These are phyloP conservation scores for Blastobotrys attinorum DNA, from an alignment of 805 yeast species.

Conservation along the genomic window DNA sequence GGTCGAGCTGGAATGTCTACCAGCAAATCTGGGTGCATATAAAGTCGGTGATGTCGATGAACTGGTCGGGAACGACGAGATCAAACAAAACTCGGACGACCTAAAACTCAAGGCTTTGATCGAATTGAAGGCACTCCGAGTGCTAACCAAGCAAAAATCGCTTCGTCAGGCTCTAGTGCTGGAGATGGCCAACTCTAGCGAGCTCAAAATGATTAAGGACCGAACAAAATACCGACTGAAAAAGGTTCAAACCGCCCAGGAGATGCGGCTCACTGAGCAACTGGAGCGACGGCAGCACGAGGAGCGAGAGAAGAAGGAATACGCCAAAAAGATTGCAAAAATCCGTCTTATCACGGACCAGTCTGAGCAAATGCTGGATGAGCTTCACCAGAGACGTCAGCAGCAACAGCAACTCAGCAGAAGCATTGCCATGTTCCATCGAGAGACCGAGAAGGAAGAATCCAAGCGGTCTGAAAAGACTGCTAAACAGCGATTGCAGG, in stretches of 20 bases:
- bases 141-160: conserved; percentile 78
- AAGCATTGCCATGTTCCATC: conserved; percentile 47
- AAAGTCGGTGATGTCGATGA: conserved; percentile 17
- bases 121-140: conserved; percentile 59
- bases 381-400: neutral
- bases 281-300: conserved; percentile 33
- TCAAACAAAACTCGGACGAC: conserved; percentile 30
- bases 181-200: conserved; percentile 64
- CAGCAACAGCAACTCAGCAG: conserved; percentile 21
- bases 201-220: conserved; percentile 57
- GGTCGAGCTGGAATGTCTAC: conserved; percentile 35
- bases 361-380: conserved; percentile 16
- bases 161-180: conserved; percentile 72
- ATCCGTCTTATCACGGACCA: conserved; percentile 23
- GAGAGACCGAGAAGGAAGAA: conserved; percentile 80
- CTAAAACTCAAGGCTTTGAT: conserved; percentile 32
- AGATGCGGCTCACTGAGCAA: conserved; percentile 54
- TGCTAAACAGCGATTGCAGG: conserved; percentile 97
- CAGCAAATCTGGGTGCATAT: conserved; percentile 29
- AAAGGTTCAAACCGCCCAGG: conserved; percentile 49
- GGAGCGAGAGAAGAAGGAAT: conserved; percentile 34
- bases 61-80: conserved; percentile 23
- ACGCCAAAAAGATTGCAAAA: conserved; percentile 26
- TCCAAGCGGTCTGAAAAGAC: conserved; percentile 81
- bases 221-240: conserved; percentile 83